Conservation (phyloP, 371 early-diverging fungal genomes). For the Mortierella sp. region DNA sequence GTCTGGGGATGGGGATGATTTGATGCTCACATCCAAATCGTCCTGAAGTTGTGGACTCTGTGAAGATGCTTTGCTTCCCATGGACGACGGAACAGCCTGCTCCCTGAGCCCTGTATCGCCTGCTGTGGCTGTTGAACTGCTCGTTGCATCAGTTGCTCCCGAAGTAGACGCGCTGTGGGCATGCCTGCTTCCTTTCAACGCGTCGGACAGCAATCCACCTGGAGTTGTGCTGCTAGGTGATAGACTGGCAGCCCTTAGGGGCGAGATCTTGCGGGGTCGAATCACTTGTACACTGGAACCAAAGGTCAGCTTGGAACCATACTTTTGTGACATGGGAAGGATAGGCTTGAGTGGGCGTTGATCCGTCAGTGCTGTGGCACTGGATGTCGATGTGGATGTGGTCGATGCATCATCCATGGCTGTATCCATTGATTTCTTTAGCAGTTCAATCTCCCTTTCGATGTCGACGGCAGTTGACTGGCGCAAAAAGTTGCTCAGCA, state of each 20-base stretch:
- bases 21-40: slow-evolving; percentile 34
- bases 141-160: not conserved
- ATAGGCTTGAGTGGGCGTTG: slow-evolving; percentile 48
- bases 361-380: slow-evolving; percentile 12
- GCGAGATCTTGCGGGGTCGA: slow-evolving; percentile 45
- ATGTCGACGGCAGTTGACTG: slow-evolving; percentile 46
- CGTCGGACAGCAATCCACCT: slow-evolving; percentile 6
- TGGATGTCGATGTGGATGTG: not conserved
- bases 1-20: slow-evolving; percentile 45
- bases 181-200: not conserved
- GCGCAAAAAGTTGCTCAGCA: slow-evolving; percentile 38
- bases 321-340: slow-evolving; percentile 48
- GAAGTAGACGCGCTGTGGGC: not conserved
- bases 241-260: slow-evolving; percentile 13
- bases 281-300: slow-evolving; percentile 19
- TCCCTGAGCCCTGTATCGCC: not conserved
- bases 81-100: slow-evolving; percentile 3
- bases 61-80: not conserved
- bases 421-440: slow-evolving; percentile 41
- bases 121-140: too few species aligned
- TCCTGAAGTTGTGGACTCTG: slow-evolving; percentile 24
- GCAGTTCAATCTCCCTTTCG: slow-evolving; percentile 38
- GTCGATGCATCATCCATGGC: slow-evolving; percentile 1
- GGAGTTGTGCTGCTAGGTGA: slow-evolving; percentile 2
- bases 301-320: slow-evolving; percentile 31